A percentile compares a stretch with the other conserved stretches of the same genome.
Conservation (phyloP, 805 yeast species). For the Wickerhamiella kurtzmanii region DNA sequence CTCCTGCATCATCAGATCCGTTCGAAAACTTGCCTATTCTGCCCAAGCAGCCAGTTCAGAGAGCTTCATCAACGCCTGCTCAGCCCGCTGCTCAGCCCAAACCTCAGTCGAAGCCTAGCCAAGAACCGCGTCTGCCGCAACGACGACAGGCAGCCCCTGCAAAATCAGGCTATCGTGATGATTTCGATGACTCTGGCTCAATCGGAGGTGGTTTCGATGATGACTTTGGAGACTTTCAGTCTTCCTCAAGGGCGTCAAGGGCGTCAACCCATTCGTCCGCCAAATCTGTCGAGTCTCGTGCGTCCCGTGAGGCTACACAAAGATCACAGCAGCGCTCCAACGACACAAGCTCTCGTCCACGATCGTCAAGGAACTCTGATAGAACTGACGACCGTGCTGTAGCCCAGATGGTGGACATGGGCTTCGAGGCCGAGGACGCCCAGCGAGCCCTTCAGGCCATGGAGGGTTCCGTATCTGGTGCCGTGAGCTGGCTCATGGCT, state of each 20-base stretch:
- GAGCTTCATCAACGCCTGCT: conserved; percentile 14
- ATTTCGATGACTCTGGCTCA: neutral
- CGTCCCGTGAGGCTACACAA: neutral
- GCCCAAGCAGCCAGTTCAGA: conserved; percentile 14
- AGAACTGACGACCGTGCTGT: conserved; percentile 26
- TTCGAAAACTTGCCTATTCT: conserved; percentile 1
- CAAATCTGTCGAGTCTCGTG: neutral
- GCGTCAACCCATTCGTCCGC: neutral
- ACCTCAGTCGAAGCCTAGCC: conserved; percentile 1
- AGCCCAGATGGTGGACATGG: conserved; percentile 69
- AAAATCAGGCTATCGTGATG: neutral
- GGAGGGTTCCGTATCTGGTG: conserved; percentile 48
- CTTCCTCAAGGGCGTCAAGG: neutral
- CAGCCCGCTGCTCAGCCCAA: conserved; percentile 4
- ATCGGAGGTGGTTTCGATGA: neutral
- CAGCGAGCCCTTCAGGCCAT: conserved; percentile 40
- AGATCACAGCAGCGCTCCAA: neutral
- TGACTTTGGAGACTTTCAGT: neutral
- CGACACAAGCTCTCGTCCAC: neutral
- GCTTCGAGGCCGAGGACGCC: conserved; percentile 52
- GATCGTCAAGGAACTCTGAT: neutral
- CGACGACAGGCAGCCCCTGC: neutral
- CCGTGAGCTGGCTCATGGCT: conserved; percentile 53
- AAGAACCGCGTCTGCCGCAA: neutral
- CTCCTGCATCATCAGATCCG: conserved; percentile 1